A percentile compares a stretch with the other conserved stretches of the same genome.
Evolutionary conservation across 352 stramenopile genomes (phyloP).

Genomic region (Pythium grandisporangium): DNA sequence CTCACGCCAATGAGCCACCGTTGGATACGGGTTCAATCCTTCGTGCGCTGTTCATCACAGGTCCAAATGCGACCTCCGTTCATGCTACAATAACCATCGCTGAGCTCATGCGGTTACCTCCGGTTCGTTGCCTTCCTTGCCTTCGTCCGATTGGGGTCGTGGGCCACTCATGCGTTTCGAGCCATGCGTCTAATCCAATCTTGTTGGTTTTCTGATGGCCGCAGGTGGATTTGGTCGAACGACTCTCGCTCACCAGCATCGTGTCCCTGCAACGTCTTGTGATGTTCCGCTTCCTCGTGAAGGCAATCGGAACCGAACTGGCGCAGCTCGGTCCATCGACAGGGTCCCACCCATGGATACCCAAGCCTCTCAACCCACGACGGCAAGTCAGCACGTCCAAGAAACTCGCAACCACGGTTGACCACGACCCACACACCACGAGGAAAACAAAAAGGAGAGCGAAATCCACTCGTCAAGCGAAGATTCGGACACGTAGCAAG

Average conservation of each 20-base stretch:
- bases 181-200: too few relatives aligned
- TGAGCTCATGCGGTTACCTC: constrained; percentile 17
- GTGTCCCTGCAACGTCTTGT: constrained; percentile 41
- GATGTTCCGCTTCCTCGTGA: constrained; percentile 43
- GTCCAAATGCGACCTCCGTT: too few relatives aligned
- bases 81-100: background rate
- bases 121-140: constrained; percentile 17
- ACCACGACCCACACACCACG: constrained; percentile 14
- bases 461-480: background rate
- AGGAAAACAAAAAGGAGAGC: constrained; percentile 10
- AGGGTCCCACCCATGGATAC: background rate
- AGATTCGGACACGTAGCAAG: too few relatives aligned
- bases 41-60: too few relatives aligned
- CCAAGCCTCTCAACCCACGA: background rate
- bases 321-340: constrained; percentile 9
- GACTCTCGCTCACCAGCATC: constrained; percentile 30
- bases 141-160: background rate
- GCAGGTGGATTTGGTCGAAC: constrained; percentile 26
- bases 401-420: constrained; percentile 5
- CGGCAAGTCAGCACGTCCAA: constrained; percentile 1
- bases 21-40: too few relatives aligned
- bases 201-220: background rate
- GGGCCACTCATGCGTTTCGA: background rate
- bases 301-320: constrained; percentile 19
- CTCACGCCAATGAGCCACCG: too few relatives aligned